phyloP scores from a whole-genome alignment of 140 eudicot species.

The Ambrosia hybrid region DNA sequence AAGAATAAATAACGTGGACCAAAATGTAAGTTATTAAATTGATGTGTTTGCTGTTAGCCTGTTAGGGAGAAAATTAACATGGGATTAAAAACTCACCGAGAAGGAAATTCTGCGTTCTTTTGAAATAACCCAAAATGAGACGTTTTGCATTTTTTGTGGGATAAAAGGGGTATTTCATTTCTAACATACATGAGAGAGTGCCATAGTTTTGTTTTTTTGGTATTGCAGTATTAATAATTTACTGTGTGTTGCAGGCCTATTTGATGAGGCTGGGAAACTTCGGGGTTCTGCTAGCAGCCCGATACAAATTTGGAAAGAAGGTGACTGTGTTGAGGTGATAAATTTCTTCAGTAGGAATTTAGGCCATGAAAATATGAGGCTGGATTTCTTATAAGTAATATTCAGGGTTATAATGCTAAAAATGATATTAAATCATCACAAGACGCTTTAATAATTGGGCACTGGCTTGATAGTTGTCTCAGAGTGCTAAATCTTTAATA shows the following conservation, averaged over 20 bases:
- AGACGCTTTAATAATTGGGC: neutral
- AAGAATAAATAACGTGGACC: neutral
- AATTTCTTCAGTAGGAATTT: neutral
- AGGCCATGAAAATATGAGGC: slow-evolving; percentile 14
- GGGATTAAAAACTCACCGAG: slow-evolving; percentile 6
- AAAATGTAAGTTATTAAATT: neutral
- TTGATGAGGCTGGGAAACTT: slow-evolving; percentile 77
- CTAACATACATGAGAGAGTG: slow-evolving; percentile 1
- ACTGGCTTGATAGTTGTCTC: neutral
- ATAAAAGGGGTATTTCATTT: neutral
- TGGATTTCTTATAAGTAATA: neutral
- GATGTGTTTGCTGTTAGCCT: slow-evolving; percentile 14
- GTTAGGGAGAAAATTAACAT: neutral
- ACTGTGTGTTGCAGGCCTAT: slow-evolving; percentile 61
- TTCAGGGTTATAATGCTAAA: slow-evolving; percentile 10
- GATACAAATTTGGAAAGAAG: slow-evolving; percentile 96
- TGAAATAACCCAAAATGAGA: neutral
- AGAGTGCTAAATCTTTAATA: slow-evolving; percentile 3
- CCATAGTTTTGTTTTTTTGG: neutral
- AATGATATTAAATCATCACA: neutral
- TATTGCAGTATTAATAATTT: slow-evolving; percentile 20
- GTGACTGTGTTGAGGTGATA: slow-evolving; percentile 91
- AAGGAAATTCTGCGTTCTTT: neutral
- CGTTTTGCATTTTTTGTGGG: neutral
- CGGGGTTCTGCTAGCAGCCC: slow-evolving; percentile 85